Base-by-base conservation (phyloP, 164 flowering plant species). In the Aristolochia californica region DNA sequence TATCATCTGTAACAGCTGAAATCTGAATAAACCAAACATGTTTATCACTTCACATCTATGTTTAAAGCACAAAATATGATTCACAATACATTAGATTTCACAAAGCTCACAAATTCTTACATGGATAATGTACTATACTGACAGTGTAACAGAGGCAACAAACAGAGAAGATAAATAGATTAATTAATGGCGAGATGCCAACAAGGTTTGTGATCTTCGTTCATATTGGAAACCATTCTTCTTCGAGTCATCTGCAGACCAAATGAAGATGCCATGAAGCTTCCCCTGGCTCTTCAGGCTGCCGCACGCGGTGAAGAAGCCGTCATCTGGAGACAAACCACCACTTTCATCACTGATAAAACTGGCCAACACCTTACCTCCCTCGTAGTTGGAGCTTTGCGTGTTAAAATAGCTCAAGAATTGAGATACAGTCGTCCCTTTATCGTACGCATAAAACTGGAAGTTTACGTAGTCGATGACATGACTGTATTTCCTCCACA, bases 241-340 rank as follows among this genome's bases (percentile, higher is more conserved):
- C 71, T 61, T 80, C 21, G 87, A 82, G 44, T 74, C 74, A 70
- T 82, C 87, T 3, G 87, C 87, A 45, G 72, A 82, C 87, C 87
- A 80, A 21, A 80, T 56, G 49, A 80, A 82, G 53, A 80, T 82
- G 1, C 81, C 84, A 56, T 72, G 45, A 47, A 80, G 80, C 59
- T 71, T 23, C 1, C 67, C 57, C 60, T 71, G 64, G 16, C 65
- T 64, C 64, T 62, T 71, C 12, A 80, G 78, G 66, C 30, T 58
- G 4, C n/a, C 50, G 60, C 87, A 83, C 24, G 88, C 88, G 1
- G 59, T 68, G 40, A 78, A 83, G 66, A 83, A 83, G 11, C 83
- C 84, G 21, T 61, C 27, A 0, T 65, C 66, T 0, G 81, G 83
- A 0, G 72, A 52, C 45, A 82, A 52, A 4, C 87, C 84, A 2